Evolutionary conservation across 208 protist species (phyloP), one percentile per base, ranked within the genome.

Genomic region (Vickermania spadyakhi): DNA sequence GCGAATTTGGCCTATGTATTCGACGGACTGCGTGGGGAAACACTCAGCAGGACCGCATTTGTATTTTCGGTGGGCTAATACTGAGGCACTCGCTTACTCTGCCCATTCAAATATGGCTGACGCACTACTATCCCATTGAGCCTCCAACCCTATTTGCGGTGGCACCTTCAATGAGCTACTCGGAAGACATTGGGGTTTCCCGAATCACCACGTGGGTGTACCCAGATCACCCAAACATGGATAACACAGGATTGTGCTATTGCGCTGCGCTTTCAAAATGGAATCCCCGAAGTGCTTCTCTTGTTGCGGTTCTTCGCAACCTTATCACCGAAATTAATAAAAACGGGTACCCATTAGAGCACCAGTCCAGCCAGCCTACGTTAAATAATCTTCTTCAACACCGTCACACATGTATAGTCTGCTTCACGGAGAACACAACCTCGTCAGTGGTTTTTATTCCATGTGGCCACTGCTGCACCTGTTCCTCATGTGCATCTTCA

Each of bases 91-190:
- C 5, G n/a, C 7, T 55, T 27, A 49, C 41, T 11, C 51, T 55
- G 11, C 51, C 51, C 5, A 23, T 55, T 18, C 51, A 55, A 55
- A 55, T 55, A 13, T 55, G 51, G 51, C 13, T 55, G 5, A 55
- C 51, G n/a, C 51, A 55, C 21, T 23, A 55, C 5, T 55, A 55
- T 55, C 51, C 51, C 13, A 55, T 55, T 28, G 51, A 55, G 5
- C 51, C 51, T 7, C 51, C 51, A 55, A 55, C 21, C 5, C 5
- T 55, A 13, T 55, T 28, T 22, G 51, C 25, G 7, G 51, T 55
- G 13, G 13, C 11, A 7, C 21, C 25, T 5, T 23, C 21, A 22
- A 22, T 28, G 21, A 22, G n/a, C 5, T 22, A 27, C 5, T 28
- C 5, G 7, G 5, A 55, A 55, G 25, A 28, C 51, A 5, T 5